Evolutionary conservation across 805 yeast genomes (phyloP).

Genomic region (Martiniozyma abietophila): DNA sequence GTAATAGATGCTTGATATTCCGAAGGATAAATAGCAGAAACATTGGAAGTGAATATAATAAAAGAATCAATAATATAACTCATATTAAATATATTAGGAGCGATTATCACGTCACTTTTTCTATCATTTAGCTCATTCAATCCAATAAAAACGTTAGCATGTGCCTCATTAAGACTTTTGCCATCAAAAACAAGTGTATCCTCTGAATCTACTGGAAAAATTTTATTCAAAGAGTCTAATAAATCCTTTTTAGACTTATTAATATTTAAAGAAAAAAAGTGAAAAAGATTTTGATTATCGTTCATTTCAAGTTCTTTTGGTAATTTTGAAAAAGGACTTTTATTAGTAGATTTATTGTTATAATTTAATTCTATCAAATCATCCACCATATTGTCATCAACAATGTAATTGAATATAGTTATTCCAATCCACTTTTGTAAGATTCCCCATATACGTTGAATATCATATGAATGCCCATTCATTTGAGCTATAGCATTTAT

Average conservation of each 20-base stretch:
- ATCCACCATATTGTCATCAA: conserved; percentile 24
- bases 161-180: conserved; percentile 13
- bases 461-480: conserved; percentile 15
- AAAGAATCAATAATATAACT: conserved; percentile 68
- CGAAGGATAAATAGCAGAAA: conserved; percentile 33
- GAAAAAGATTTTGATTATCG: conserved; percentile 25
- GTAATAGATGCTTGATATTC: conserved; percentile 23
- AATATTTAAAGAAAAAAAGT: conserved; percentile 25
- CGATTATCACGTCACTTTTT: conserved; percentile 55
- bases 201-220: no score
- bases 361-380: conserved; percentile 15
- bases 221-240: conserved; percentile 7
- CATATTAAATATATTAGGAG: conserved; percentile 71
- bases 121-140: conserved; percentile 40
- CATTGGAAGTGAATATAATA: conserved; percentile 55
- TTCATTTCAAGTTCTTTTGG: conserved; percentile 17
- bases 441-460: conserved; percentile 33
- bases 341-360: conserved; percentile 11
- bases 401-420: conserved; percentile 30
- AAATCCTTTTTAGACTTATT: conserved; percentile 17
- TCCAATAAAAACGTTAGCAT: conserved; percentile 42
- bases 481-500: conserved; percentile 45
- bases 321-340: conserved; percentile 17
- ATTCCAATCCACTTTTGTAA: conserved; percentile 33
- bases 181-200: no score